Percentiles rank a stretch among this genome's conserved stretches.
Conservation (phyloP, 306 rosid species). For the Bauhinia variegata region DNA sequence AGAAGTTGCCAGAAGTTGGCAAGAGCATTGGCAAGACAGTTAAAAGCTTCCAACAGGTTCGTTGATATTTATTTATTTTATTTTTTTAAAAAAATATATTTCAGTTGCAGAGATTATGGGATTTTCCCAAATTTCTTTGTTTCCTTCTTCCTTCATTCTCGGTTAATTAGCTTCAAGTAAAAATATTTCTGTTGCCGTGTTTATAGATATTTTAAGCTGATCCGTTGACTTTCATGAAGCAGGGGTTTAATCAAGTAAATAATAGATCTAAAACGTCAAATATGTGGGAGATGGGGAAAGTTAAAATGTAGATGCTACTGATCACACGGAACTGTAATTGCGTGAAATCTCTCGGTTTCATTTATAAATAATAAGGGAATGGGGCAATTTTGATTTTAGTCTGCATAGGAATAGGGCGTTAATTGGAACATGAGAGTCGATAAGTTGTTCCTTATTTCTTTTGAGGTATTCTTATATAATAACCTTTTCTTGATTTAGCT, state of each 20-base stretch:
- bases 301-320: not conserved
- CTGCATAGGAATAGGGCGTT: not conserved
- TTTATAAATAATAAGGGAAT: not conserved
- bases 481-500: not conserved
- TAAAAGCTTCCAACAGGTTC: conserved; percentile 97
- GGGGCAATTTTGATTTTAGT: not conserved
- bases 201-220: not conserved
- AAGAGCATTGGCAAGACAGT: conserved; percentile 91
- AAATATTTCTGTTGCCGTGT: not conserved
- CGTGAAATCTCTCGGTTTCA: not conserved
- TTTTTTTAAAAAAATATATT: not conserved
- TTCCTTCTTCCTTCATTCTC: not conserved
- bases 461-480: not conserved
- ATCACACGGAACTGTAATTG: not conserved
- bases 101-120: not conserved
- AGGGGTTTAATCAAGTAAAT: not conserved
- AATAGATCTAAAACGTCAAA: not conserved
- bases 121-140: not conserved
- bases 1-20: conserved; percentile 95
- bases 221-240: not conserved
- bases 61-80: not conserved
- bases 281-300: not conserved
- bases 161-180: not conserved
- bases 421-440: not conserved
- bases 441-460: not conserved